Percentiles rank a stretch among this genome's conserved stretches.
Evolutionary conservation across 2,329 filamentous ascomycete species (phyloP).

Genomic region (Pseudogymnoascus pannorum): DNA sequence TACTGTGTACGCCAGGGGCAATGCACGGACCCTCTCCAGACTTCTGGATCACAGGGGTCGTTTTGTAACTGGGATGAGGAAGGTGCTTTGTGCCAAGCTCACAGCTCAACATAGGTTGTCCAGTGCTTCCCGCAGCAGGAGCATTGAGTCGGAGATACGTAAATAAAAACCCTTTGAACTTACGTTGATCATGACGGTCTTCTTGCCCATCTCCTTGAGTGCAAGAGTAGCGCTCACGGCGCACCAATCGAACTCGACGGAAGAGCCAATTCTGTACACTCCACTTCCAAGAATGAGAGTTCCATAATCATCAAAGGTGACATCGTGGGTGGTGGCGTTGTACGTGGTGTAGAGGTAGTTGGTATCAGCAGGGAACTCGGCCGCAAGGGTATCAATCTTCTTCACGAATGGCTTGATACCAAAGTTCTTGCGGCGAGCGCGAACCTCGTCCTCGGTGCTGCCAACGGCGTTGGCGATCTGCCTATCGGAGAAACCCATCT

Average conservation of each 20-base stretch:
- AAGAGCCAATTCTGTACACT: slow-evolving; percentile 95
- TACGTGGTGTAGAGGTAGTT: slow-evolving; percentile 98
- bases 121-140: neutral
- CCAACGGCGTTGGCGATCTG: slow-evolving; percentile 86
- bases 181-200: slow-evolving; percentile 95
- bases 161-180: slow-evolving; percentile 27
- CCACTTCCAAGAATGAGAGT: slow-evolving; percentile 85
- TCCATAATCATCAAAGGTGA: slow-evolving; percentile 88
- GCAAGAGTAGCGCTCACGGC: slow-evolving; percentile 84
- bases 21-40: neutral
- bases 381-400: slow-evolving; percentile 95
- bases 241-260: slow-evolving; percentile 98
- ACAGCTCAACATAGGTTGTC: slow-evolving; percentile 5
- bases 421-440: slow-evolving; percentile 74
- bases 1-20: neutral
- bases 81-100: too few relatives aligned
- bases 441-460: slow-evolving; percentile 82
- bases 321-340: slow-evolving; percentile 89
- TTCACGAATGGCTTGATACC: slow-evolving; percentile 94
- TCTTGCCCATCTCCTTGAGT: slow-evolving; percentile 79
- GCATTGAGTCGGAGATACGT: slow-evolving; percentile 9
- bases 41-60: neutral
- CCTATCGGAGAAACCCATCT: slow-evolving; percentile 93
- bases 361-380: slow-evolving; percentile 89
- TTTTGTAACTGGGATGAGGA: too few relatives aligned